Conservation (phyloP, 2,329 filamentous ascomycete species). For the Verticillium longisporum region DNA sequence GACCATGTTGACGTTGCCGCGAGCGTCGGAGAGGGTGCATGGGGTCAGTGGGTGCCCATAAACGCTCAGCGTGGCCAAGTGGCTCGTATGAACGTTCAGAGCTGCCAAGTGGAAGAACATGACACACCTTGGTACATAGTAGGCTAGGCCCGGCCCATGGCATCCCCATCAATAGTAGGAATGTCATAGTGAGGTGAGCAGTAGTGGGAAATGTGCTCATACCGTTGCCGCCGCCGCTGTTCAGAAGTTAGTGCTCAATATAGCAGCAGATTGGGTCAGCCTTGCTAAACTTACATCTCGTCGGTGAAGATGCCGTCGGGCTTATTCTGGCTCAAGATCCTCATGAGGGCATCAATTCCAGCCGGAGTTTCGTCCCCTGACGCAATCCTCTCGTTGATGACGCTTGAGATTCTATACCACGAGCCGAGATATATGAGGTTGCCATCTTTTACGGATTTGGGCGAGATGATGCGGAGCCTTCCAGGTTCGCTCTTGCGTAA, state of each 20-base stretch:
- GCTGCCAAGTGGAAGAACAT: rapidly evolving
- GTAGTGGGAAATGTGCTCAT: conserved; percentile 24
- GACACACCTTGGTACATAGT: conserved; percentile 26
- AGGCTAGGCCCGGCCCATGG: conserved; percentile 30
- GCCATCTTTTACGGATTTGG: conserved; percentile 26
- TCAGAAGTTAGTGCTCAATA: too few species aligned
- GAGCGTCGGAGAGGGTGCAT: conserved; percentile 27
- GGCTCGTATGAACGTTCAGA: not conserved
- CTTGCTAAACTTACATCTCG: conserved; percentile 25
- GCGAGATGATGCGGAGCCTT: conserved; percentile 32
- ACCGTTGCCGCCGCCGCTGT: conserved; percentile 30
- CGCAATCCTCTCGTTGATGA: conserved; percentile 28
- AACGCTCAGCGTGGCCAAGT: conserved; percentile 26
- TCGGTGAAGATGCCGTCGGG: conserved; percentile 27
- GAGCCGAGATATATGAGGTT: conserved; percentile 33
- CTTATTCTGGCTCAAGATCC: conserved; percentile 20
- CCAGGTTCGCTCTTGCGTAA: conserved; percentile 23
- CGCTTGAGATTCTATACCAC: conserved; percentile 36
- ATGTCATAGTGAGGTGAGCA: conserved; percentile 26
- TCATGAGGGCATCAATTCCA: conserved; percentile 27
- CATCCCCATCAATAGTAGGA: conserved; percentile 28
- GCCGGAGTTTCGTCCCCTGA: conserved; percentile 27
- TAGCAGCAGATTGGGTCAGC: conserved; percentile 3
- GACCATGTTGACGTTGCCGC: conserved; percentile 26
- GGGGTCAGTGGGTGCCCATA: conserved; percentile 28